Evolutionary conservation across 257 asterid genomes (phyloP), one percentile per base, ranked within the genome.

Genomic region (Agastache rugosa): DNA sequence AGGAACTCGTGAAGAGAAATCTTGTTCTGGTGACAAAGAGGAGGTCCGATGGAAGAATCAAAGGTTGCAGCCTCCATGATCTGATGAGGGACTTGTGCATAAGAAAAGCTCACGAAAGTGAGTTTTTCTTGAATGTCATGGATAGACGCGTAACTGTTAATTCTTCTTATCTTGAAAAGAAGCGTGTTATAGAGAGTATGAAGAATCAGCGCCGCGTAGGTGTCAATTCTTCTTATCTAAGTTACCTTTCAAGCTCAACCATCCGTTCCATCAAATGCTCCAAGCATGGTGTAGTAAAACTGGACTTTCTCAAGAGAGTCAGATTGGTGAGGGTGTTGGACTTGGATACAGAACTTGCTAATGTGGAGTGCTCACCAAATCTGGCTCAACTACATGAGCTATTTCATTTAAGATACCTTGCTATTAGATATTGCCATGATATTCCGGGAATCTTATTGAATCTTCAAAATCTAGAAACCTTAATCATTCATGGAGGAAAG

Each of bases 51-150:
- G 78, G 84, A 0, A 75, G 44, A 66, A 56, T 76, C 10, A 71
- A 71, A 31, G 23, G 56, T 3, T 75, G 80, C 62, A 65, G 35
- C 7, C 25, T 75, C 10, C 81, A 80, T 71, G 81, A 75, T 48
- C 29, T 75, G 6, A 12, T 71, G 27, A n/a, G 76, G 54, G 75
- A 75, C 27, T 50, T 76, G 23, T 71, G 81, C 56, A 54, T 75
- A 19, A 71, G 20, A 48, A 68, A 64, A 79, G 77, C 80, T 0
- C 8, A 53, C 0, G 42, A 54, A 5, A 69, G 71, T 2, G 55
- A 22, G 25, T 71, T 75, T 56, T 4, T 64, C 20, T 19, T 17
- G 12, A 44, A 25, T 58, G 0, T 71, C 14, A 56, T 3, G 37
- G 17, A 39, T 15, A 2, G 19, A 5, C 34, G 4, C 34, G 34